phyloP scores from a whole-genome alignment of 2,329 filamentous ascomycete species.

The Sclerotinia minor region DNA sequence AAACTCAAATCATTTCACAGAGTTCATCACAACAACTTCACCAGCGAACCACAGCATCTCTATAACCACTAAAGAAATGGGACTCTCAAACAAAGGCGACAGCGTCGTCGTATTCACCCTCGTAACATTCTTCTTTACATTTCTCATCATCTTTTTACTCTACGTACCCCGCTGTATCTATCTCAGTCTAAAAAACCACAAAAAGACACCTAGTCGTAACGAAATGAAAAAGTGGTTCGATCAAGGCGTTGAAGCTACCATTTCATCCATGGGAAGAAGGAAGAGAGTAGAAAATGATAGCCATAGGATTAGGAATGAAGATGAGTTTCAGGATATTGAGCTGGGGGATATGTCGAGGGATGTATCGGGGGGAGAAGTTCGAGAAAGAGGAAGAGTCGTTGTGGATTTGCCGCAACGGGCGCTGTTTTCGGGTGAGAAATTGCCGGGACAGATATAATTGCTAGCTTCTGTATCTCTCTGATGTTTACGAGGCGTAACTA shows the following conservation, averaged over 20 bases:
- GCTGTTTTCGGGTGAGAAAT: neutral
- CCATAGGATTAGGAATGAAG: neutral
- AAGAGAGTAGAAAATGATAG: neutral
- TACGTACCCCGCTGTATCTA: constrained; percentile 5
- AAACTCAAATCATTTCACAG: neutral
- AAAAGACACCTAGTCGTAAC: neutral
- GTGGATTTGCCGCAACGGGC: neutral
- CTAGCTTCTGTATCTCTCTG: neutral
- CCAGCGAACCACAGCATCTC: neutral
- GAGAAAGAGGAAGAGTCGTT: neutral
- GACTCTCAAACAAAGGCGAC: constrained; percentile 12
- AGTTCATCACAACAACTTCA: neutral
- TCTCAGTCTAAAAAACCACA: neutral
- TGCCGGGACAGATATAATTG: neutral
- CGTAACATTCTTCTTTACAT: neutral
- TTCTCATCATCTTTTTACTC: neutral
- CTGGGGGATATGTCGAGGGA: neutral
- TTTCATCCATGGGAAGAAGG: neutral
- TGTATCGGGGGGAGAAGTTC: neutral
- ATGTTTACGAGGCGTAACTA: neutral
- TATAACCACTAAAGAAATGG: neutral
- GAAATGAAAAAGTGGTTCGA: constrained; percentile 3
- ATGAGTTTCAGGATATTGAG: neutral
- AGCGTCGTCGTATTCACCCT: neutral
- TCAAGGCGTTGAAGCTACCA: neutral